These are phyloP conservation scores for Xenosphaeropsis pyriputrescens DNA, from an alignment of 2,329 filamentous ascomycete genomes.

Conservation along the genomic window DNA sequence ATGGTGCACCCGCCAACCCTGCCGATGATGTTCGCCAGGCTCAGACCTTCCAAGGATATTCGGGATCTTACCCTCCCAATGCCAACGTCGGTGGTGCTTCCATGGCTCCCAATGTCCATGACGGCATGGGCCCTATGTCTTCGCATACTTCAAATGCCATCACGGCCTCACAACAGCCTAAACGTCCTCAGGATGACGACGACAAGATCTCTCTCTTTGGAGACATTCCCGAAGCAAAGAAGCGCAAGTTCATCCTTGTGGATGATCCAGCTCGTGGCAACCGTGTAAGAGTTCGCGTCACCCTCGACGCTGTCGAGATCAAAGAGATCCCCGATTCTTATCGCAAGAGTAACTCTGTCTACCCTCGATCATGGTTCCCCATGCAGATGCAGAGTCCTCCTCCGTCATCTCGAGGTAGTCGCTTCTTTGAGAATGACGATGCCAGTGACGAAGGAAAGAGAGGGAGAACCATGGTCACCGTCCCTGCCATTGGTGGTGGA, in stretches of 20 bases:
- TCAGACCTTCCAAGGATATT: constrained; percentile 62
- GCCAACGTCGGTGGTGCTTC: constrained; percentile 37
- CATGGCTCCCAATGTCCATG: constrained; percentile 51
- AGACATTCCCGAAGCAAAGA: constrained; percentile 77
- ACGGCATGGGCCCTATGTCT: constrained; percentile 32
- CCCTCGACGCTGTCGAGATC: constrained; percentile 85
- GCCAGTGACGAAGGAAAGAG: constrained; percentile 23
- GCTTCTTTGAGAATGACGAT: constrained; percentile 59
- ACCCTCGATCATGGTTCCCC: constrained; percentile 81
- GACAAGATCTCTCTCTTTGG: constrained; percentile 65
- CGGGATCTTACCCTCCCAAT: constrained; percentile 44
- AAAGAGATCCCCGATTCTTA: constrained; percentile 94
- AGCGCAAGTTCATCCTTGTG: constrained; percentile 91
- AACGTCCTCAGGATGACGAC: constrained; percentile 28
- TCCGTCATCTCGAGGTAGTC: constrained; percentile 57
- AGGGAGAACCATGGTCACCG: constrained; percentile 37
- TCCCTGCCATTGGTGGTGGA: constrained; percentile 53
- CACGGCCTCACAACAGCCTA: constrained; percentile 21
- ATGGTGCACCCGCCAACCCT: constrained; percentile 30
- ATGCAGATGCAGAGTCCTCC: constrained; percentile 84
- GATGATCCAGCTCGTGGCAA: constrained; percentile 74
- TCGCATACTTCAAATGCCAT: constrained; percentile 21
- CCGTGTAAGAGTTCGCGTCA: constrained; percentile 77
- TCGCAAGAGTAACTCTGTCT: constrained; percentile 79
- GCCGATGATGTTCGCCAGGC: constrained; percentile 55